phyloP scores from a whole-genome alignment of 139 green algal genomes.

The Closterium sp. region DNA sequence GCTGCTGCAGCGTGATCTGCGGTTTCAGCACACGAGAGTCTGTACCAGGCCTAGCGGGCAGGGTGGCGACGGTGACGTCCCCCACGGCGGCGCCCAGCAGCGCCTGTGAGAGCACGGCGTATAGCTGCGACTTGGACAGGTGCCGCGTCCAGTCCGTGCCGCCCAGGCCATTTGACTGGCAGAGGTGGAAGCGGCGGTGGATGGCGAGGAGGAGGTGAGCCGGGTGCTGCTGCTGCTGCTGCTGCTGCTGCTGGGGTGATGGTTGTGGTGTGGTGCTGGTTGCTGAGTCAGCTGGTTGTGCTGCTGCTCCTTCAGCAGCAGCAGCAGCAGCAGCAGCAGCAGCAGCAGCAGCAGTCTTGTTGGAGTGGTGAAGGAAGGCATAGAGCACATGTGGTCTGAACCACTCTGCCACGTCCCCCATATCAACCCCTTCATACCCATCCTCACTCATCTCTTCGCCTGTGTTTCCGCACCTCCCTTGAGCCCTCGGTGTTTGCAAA shows the following conservation, averaged over 20 bases:
- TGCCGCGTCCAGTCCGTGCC: not conserved
- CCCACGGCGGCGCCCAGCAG: not conserved
- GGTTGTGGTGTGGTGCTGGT: not conserved
- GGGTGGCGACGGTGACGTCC: not conserved
- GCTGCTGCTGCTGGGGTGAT: no score
- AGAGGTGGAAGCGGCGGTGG: not conserved
- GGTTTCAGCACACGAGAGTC: not conserved
- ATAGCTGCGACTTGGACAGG: conserved; percentile 3
- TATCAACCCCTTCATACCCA: no score
- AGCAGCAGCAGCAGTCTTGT: not conserved
- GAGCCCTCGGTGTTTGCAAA: no score
- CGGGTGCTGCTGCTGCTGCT: not conserved
- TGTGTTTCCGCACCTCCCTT: no score
- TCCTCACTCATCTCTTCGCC: no score
- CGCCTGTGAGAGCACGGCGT: not conserved
- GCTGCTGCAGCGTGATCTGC: not conserved
- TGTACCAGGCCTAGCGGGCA: not conserved
- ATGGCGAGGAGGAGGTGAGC: not conserved
- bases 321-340: not conserved
- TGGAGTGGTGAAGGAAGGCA: not conserved
- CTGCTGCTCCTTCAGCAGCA: not conserved
- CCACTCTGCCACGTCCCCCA: no score
- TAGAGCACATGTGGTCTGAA: not conserved
- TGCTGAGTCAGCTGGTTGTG: not conserved
- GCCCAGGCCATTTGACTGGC: not conserved